Evolutionary conservation across 495 filamentous ascomycete species (phyloP).

Genomic region (Penicillium verhagenii): DNA sequence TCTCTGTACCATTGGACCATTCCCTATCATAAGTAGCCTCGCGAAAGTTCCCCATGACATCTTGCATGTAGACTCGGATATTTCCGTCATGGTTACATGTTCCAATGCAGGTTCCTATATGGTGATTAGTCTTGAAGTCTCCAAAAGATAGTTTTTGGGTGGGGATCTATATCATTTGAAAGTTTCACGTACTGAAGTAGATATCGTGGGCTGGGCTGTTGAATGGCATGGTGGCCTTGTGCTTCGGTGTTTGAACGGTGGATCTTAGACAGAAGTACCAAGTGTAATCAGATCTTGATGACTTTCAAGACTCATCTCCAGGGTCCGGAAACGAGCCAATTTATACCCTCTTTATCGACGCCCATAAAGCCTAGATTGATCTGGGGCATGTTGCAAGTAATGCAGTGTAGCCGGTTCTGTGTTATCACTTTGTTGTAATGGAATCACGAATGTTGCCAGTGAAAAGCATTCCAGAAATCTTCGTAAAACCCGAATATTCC

Average conservation of each 20-base stretch:
- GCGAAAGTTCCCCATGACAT: slow-evolving; percentile 11
- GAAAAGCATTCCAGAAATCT: neutral
- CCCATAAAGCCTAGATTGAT: too few species aligned
- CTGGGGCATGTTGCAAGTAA: too few species aligned
- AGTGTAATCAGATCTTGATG: neutral
- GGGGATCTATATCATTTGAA: neutral
- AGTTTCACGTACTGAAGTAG: neutral
- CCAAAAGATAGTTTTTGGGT: too few species aligned
- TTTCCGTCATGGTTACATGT: slow-evolving; percentile 11
- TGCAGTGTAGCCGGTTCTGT: too few species aligned
- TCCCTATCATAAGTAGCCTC: slow-evolving; percentile 9
- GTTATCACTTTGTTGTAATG: neutral
- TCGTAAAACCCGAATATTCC: neutral
- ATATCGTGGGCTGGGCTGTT: neutral
- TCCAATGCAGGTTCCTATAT: slow-evolving; percentile 10
- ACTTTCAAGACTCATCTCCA: neutral
- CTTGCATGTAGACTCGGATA: slow-evolving; percentile 19
- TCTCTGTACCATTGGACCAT: slow-evolving; percentile 15
- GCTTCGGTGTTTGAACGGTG: too few species aligned
- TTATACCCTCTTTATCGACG: too few species aligned
- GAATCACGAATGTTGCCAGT: neutral
- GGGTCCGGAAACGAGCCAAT: too few species aligned
- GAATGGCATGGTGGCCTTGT: neutral
- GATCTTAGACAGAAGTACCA: neutral
- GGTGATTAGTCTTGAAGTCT: neutral